phyloP scores from a whole-genome alignment of 305 asterid species.

The Solanum hybrid region DNA sequence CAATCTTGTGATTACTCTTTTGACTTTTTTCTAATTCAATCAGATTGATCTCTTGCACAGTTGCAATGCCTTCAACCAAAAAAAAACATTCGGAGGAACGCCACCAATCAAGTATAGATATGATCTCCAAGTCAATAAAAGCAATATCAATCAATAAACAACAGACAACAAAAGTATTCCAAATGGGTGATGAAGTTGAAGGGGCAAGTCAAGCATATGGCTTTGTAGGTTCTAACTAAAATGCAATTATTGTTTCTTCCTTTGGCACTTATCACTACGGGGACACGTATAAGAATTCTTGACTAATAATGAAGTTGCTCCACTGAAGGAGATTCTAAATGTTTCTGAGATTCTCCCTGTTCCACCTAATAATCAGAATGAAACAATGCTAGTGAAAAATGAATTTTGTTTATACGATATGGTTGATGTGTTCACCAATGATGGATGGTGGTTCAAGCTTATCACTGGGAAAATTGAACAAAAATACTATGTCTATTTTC shows the following conservation, averaged over 20 bases:
- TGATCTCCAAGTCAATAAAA: neutral
- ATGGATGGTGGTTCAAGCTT: neutral
- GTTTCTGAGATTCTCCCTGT: neutral
- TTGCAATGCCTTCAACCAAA: neutral
- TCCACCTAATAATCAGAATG: neutral
- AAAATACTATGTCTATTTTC: neutral
- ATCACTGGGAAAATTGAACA: neutral
- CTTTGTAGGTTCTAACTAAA: neutral
- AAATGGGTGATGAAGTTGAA: neutral
- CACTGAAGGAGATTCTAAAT: neutral
- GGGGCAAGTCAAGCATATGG: neutral
- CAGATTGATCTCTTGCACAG: neutral
- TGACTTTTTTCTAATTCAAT: neutral
- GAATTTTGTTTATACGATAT: neutral
- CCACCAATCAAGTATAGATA: neutral
- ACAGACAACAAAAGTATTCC: neutral
- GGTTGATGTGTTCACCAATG: neutral
- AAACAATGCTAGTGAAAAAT: neutral
- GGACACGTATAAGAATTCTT: too few species aligned
- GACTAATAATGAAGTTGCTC: neutral
- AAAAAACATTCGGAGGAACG: neutral
- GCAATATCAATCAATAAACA: neutral
- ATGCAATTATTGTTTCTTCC: neutral
- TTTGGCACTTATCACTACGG: neutral
- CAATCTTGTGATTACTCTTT: too few species aligned